A percentile compares a stretch with the other conserved stretches of the same genome.
Evolutionary conservation across 2,329 filamentous ascomycete species (phyloP).

Genomic region (Drechslerella coelobrocha): DNA sequence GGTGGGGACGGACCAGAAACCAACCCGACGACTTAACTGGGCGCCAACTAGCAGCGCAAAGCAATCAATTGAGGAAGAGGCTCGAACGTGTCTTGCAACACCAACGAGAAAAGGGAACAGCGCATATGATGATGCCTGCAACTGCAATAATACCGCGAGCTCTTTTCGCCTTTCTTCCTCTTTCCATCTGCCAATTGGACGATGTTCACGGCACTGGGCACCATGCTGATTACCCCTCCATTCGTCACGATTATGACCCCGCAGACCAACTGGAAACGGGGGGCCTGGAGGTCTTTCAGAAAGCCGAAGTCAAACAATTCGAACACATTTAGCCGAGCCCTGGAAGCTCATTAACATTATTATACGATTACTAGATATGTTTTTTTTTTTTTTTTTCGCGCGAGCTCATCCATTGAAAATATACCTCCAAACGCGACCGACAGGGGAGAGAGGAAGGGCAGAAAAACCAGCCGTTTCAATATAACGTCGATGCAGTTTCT

Average conservation of each 20-base stretch:
- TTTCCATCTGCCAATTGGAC: background rate
- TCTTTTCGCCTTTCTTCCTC: background rate
- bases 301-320: slow-evolving; percentile 22
- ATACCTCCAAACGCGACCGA: background rate
- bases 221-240: slow-evolving; percentile 4
- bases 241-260: slow-evolving; percentile 5
- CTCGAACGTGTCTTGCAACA: slow-evolving; percentile 3
- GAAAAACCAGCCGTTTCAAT: background rate
- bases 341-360: slow-evolving; percentile 30
- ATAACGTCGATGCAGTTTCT: background rate
- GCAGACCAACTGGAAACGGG: slow-evolving; percentile 5
- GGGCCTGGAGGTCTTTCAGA: slow-evolving; percentile 20
- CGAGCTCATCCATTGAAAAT: slow-evolving; percentile 23
- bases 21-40: slow-evolving; percentile 20
- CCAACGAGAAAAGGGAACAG: background rate
- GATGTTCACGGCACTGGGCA: background rate
- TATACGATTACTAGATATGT: background rate
- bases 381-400: slow-evolving; percentile 37
- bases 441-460: background rate
- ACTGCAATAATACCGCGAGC: slow-evolving; percentile 3
- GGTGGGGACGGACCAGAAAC: slow-evolving; percentile 35
- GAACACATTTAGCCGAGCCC: slow-evolving; percentile 49
- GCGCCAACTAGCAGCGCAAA: background rate
- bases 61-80: slow-evolving; percentile 6
- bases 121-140: background rate